A percentile compares a stretch with the other conserved stretches of the same genome.
phyloP scores from a whole-genome alignment of 441 rosid species.

The Mallotus repandus region DNA sequence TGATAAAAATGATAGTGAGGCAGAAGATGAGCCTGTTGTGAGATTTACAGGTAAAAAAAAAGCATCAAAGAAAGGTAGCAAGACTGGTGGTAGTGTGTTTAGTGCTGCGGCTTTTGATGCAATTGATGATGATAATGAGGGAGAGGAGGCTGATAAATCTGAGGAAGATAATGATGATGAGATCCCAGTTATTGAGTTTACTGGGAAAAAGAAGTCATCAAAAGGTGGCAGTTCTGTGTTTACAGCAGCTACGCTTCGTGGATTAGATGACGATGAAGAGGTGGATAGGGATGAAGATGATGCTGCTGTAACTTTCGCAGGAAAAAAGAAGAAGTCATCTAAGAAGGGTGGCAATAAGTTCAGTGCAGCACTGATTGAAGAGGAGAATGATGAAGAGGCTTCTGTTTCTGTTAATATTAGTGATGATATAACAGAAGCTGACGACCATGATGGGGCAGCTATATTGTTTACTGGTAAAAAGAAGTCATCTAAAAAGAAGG shows the following conservation, averaged over 20 bases:
- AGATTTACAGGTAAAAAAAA: conserved; percentile 53
- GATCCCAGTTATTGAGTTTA: conserved; percentile 36
- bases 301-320: conserved; percentile 49
- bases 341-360: conserved; percentile 50
- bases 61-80: conserved; percentile 43
- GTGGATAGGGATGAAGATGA: conserved; percentile 45
- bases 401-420: conserved; percentile 26
- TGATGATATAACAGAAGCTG: conserved; percentile 33
- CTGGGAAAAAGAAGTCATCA: conserved; percentile 56
- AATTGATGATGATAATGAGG: conserved; percentile 54
- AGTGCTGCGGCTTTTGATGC: conserved; percentile 55
- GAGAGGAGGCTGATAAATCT: conserved; percentile 32
- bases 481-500: conserved; percentile 78
- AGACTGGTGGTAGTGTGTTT: conserved; percentile 41
- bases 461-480: conserved; percentile 66
- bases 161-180: conserved; percentile 34
- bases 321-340: conserved; percentile 80
- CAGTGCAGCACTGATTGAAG: conserved; percentile 53
- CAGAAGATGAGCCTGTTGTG: conserved; percentile 41
- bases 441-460: conserved; percentile 40
- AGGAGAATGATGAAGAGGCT: conserved; percentile 43
- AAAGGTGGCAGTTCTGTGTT: conserved; percentile 37
- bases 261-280: conserved; percentile 34
- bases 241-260: conserved; percentile 31
- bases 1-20: conserved; percentile 35